These are phyloP conservation scores for Nicotiana benthamiana DNA, from an alignment of 257 asterid genomes.

Conservation along the genomic window DNA sequence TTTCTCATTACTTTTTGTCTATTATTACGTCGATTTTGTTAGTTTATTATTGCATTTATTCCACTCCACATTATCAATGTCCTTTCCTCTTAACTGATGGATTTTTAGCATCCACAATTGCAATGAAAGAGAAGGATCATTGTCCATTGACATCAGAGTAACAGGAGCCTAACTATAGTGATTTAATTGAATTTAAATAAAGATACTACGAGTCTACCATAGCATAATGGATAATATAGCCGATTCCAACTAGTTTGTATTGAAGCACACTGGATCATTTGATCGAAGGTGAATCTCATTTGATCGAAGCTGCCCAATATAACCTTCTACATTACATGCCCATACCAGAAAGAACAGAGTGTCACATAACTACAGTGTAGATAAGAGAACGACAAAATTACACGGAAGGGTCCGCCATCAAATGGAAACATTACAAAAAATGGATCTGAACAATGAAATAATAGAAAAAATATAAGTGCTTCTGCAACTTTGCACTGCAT, in stretches of 20 bases:
- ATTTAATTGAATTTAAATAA: too few relatives aligned
- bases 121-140: too few relatives aligned
- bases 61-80: not conserved
- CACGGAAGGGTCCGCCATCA: not conserved
- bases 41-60: not conserved
- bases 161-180: not conserved
- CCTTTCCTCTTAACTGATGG: not conserved
- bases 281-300: not conserved
- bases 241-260: too few relatives aligned
- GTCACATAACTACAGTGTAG: not conserved
- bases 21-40: too few relatives aligned
- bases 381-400: not conserved
- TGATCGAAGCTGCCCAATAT: not conserved
- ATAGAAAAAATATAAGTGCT: slow-evolving; percentile 1
- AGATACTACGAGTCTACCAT: not conserved
- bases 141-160: not conserved
- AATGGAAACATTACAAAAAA: not conserved
- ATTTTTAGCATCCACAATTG: not conserved
- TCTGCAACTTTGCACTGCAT: not conserved
- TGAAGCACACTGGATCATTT: too few relatives aligned
- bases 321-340: not conserved
- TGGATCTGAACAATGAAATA: not conserved
- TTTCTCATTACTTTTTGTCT: too few relatives aligned
- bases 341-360: not conserved
- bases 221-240: not conserved